A percentile compares a stretch with the other conserved stretches of the same genome.
Conservation (phyloP, 1,284 basidiomycete genomes). For the Hypsizygus ulmarius region DNA sequence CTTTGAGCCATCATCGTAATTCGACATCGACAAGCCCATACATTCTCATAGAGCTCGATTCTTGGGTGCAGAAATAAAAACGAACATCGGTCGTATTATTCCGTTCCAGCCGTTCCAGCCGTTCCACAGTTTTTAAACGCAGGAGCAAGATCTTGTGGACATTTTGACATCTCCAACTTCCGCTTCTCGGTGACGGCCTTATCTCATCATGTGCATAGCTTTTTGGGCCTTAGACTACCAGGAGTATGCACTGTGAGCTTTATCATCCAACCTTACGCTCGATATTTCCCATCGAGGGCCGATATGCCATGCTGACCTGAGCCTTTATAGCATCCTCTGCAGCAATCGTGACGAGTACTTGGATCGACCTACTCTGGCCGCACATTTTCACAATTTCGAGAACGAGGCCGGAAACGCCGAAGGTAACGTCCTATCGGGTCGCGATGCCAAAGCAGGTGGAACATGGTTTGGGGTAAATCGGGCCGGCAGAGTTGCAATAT, state of each 20-base stretch:
- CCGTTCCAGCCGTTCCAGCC: no score
- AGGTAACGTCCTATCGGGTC: slow-evolving; percentile 62
- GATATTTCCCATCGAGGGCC: neutral
- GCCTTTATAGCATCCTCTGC: slow-evolving; percentile 57
- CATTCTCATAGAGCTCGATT: no score
- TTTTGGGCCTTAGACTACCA: slow-evolving; percentile 74
- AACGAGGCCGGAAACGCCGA: slow-evolving; percentile 23
- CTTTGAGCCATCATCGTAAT: no score
- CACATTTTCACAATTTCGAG: slow-evolving; percentile 60
- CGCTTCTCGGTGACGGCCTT: slow-evolving; percentile 7
- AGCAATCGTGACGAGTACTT: slow-evolving; percentile 77
- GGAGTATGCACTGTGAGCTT: slow-evolving; percentile 72
- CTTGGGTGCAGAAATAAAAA: no score
- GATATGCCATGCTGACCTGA: slow-evolving; percentile 8
- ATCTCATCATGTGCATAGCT: slow-evolving; percentile 63
- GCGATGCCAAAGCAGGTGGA: slow-evolving; percentile 68
- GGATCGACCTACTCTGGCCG: slow-evolving; percentile 60
- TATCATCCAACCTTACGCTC: slow-evolving; percentile 11
- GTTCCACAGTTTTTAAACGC: no score
- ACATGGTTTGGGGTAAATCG: slow-evolving; percentile 75
- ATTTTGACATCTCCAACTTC: no score
- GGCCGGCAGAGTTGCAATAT: slow-evolving; percentile 60
- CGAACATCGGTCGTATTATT: neutral
- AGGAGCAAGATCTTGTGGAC: no score
- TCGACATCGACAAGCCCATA: no score